Evolutionary conservation across 352 stramenopile species (phyloP).

Genomic region (Pythium volutum): DNA sequence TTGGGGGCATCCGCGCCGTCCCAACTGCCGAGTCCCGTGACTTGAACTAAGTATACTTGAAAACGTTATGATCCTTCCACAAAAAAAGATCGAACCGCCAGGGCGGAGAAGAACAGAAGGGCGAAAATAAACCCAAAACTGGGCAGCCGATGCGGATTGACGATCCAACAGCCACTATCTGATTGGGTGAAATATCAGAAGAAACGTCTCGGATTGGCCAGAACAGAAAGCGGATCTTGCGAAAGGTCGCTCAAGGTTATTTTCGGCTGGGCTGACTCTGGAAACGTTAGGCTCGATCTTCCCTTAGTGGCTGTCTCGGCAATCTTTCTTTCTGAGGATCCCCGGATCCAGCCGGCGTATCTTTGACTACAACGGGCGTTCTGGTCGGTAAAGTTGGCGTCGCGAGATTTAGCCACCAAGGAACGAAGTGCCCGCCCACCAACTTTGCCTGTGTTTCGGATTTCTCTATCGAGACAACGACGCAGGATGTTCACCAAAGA

Average conservation of each 20-base stretch:
- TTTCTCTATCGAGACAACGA: too few relatives aligned
- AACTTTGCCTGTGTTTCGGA: too few relatives aligned
- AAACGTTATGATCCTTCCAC: slow-evolving; percentile 38
- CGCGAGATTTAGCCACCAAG: not conserved
- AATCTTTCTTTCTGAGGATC: not conserved
- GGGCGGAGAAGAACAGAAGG: slow-evolving; percentile 8
- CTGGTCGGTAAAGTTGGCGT: too few relatives aligned
- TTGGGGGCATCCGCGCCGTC: slow-evolving; percentile 20
- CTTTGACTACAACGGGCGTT: not conserved
- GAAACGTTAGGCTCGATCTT: not conserved
- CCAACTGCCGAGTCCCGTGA: slow-evolving; percentile 32
- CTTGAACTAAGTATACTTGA: slow-evolving; percentile 30
- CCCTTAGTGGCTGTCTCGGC: slow-evolving; percentile 3
- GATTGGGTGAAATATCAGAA: slow-evolving; percentile 10
- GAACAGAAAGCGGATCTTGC: slow-evolving; percentile 20
- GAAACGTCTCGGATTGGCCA: not conserved
- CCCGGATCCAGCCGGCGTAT: not conserved
- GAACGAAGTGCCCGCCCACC: too few relatives aligned
- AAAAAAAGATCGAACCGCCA: slow-evolving; percentile 30
- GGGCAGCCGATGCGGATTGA: slow-evolving; percentile 17
- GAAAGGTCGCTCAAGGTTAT: slow-evolving; percentile 26
- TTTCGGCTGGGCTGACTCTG: slow-evolving; percentile 4
- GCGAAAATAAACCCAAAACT: slow-evolving; percentile 13
- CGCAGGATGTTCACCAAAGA: not conserved
- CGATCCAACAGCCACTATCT: not conserved